Evolutionary conservation across 345 rosid genomes (phyloP), one percentile per base, ranked within the genome.

Genomic region (Linum lewisii): DNA sequence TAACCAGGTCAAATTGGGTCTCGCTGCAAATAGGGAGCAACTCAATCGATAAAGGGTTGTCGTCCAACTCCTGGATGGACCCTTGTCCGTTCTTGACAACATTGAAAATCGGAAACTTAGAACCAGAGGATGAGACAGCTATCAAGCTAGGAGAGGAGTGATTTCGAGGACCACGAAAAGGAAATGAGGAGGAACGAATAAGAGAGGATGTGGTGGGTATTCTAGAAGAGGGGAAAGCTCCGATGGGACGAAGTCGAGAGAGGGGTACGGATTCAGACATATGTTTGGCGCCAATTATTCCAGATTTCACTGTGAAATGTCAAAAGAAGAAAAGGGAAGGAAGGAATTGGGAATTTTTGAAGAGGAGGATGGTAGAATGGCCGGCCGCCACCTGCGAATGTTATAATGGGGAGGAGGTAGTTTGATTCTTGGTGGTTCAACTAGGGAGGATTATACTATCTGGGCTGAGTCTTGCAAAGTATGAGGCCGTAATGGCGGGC

Each of bases 1-100:
- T 63, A 59, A 93, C 82, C 59, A 81, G 81, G 75, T 87, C 85
- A 64, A 93, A 89, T 54, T 78, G 83, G 64, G 60, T 81, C 72
- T 86, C 97, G 60, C 78, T 74, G 66, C 69, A 62, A 67, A 93
- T 78, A 47, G 72, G 77, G 34, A 64, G 73, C 15, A 86, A 77
- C 64, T 83, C 84, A 15, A 85, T 38, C 1, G 89, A 79, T 7
- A 82, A 72, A 32, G 93, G 98, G 3, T 81, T 73, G 21, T 82
- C 90, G 69, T 83, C 89, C 62, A 79, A 53, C 71, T 77, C 80
- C 60, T 68, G 75, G 54, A 71, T 51, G 19, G 71, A 37, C 69
- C 73, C 78, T 47, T 75, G 81, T 56, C 68, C 76, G 55, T 57
- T 63, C 68, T 51, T 67, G 32, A 77, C 77, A 24, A 77, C 78